phyloP scores from a whole-genome alignment of 306 rosid genomes.

The Notholithocarpus densiflorus region DNA sequence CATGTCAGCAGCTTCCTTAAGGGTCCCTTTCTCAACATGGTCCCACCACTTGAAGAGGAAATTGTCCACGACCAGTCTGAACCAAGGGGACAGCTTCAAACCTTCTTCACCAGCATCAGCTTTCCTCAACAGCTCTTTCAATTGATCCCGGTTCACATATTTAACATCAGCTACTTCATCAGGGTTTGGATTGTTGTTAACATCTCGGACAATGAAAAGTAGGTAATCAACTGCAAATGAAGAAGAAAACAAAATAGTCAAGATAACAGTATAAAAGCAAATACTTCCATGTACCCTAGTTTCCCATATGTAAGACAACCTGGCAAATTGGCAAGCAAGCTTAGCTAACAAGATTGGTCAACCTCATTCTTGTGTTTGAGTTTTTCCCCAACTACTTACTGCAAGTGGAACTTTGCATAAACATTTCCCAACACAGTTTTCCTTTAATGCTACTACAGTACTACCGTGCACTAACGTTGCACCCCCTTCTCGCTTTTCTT shows the following conservation, averaged over 20 bases:
- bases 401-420: not conserved
- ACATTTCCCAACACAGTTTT: not conserved
- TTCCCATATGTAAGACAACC: not conserved
- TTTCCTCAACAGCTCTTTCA: conserved; percentile 93
- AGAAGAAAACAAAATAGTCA: conserved; percentile 4
- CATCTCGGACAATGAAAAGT: conserved; percentile 83
- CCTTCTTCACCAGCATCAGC: conserved; percentile 93
- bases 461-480: no score
- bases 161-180: conserved; percentile 84
- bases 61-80: conserved; percentile 94
- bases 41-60: conserved; percentile 99
- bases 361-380: not conserved
- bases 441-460: no score
- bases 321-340: not conserved
- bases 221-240: conserved; percentile 88
- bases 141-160: conserved; percentile 70
- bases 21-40: conserved; percentile 69
- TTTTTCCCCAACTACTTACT: not conserved
- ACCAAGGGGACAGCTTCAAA: conserved; percentile 97
- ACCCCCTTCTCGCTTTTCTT: no score
- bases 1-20: conserved; percentile 76
- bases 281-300: not conserved
- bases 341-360: not conserved
- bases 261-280: conserved; percentile 7
- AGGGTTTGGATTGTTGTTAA: conserved; percentile 70